phyloP scores from a whole-genome alignment of 2,329 filamentous ascomycete genomes.

The Ophiosphaerella korrae region DNA sequence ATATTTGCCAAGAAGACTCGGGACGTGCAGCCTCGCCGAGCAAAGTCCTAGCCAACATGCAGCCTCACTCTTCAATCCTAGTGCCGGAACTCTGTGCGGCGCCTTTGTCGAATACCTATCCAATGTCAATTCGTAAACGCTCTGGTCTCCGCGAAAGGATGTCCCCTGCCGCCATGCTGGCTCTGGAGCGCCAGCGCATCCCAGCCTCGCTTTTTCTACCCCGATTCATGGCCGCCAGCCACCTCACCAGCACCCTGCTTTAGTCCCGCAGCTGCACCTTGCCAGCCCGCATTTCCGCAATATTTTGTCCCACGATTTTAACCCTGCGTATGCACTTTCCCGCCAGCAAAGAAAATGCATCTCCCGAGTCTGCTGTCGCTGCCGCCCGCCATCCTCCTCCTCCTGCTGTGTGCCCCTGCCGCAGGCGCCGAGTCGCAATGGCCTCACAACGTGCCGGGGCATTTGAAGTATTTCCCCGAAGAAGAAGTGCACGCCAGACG shows the following conservation, averaged over 20 bases:
- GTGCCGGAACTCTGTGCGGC: too few relatives aligned
- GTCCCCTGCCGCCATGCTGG: conserved; percentile 17
- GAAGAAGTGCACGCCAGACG: conserved; percentile 52
- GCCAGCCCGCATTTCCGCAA: conserved; percentile 4
- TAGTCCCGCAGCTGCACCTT: background rate
- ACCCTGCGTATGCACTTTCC: conserved; percentile 2
- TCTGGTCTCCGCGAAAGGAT: conserved; percentile 8
- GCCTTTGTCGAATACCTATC: too few relatives aligned
- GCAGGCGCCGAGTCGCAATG: conserved; percentile 45
- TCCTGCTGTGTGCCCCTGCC: conserved; percentile 33
- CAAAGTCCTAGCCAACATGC: too few relatives aligned
- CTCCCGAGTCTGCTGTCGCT: conserved; percentile 34
- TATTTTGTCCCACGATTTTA: conserved; percentile 17
- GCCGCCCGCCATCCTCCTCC: conserved; percentile 35
- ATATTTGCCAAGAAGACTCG: too few relatives aligned
- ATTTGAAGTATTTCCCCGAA: conserved; percentile 55
- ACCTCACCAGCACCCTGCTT: conserved; percentile 21
- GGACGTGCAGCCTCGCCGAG: too few relatives aligned
- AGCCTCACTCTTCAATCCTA: too few relatives aligned
- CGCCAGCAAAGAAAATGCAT: conserved; percentile 24
- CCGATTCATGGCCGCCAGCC: conserved; percentile 37
- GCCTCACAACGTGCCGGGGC: conserved; percentile 54
- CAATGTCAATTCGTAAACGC: too few relatives aligned
- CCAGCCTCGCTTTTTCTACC: conserved; percentile 42
- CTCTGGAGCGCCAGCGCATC: conserved; percentile 36